Percentiles rank a stretch among this genome's conserved stretches.
Evolutionary conservation across 768 basidiomycete genomes (phyloP).

Genomic region (Boletus reticulatus): DNA sequence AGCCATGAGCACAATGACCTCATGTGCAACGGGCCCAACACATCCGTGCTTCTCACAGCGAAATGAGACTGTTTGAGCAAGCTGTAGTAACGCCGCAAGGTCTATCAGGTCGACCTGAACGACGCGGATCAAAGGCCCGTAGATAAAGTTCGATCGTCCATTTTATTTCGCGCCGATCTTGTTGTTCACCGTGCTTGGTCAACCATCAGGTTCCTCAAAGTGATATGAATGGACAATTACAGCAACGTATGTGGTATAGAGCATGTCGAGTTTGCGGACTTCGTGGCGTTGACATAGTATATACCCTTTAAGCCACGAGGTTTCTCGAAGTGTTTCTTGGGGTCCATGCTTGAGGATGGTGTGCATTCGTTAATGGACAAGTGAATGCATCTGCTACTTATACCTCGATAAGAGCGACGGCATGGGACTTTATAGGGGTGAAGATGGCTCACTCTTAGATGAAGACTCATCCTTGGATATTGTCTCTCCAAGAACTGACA

Average conservation of each 20-base stretch:
- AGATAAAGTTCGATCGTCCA: conserved; percentile 37
- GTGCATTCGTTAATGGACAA: too few species aligned
- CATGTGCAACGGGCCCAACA: not conserved
- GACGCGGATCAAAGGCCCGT: not conserved
- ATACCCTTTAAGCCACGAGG: conserved; percentile 50
- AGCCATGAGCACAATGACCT: not conserved
- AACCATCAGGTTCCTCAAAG: not conserved
- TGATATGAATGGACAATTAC: conserved; percentile 31
- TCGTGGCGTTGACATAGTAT: conserved; percentile 58
- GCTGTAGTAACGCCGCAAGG: not conserved
- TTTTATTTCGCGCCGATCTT: conserved; percentile 66
- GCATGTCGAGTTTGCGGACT: conserved; percentile 68
- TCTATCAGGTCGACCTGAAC: not conserved
- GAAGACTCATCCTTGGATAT: too few species aligned
- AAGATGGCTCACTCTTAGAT: too few species aligned
- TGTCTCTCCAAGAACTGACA: too few species aligned
- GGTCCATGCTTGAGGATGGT: too few species aligned
- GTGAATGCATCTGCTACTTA: too few species aligned
- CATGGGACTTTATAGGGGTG: too few species aligned
- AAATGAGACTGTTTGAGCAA: not conserved
- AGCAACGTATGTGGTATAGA: conserved; percentile 67
- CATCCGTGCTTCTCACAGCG: not conserved
- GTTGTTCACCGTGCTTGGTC: conserved; percentile 70
- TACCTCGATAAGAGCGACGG: too few species aligned
- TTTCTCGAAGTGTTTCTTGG: conserved; percentile 33